Evolutionary conservation across 768 basidiomycete genomes (phyloP).

Genomic region (Pisolithus microcarpus): DNA sequence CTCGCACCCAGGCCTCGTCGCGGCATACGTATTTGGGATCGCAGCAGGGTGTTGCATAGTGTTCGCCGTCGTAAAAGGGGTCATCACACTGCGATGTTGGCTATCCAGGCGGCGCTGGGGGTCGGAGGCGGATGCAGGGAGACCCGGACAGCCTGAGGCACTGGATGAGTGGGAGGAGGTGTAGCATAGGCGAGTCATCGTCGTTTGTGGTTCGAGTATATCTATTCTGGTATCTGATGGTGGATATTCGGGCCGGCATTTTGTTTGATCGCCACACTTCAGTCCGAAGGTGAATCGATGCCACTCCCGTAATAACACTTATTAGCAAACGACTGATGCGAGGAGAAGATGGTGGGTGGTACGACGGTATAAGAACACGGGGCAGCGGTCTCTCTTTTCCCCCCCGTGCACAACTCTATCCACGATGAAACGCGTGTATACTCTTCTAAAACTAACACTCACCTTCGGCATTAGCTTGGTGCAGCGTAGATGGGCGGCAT

Average conservation of each 20-base stretch:
- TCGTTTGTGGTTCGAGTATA: no score
- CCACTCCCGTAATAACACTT: no score
- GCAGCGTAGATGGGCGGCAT: background rate
- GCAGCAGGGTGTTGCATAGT: constrained; percentile 42
- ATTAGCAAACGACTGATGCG: no score
- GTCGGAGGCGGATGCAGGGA: constrained; percentile 3
- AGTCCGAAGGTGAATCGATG: no score
- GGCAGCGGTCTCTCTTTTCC: background rate
- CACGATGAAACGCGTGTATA: background rate
- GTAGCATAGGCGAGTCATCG: background rate
- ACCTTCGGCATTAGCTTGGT: background rate
- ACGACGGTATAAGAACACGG: background rate
- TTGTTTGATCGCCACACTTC: no score
- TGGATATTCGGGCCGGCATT: no score
- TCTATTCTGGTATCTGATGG: no score
- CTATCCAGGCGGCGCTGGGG: constrained; percentile 15
- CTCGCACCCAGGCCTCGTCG: constrained; percentile 36
- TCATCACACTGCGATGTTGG: constrained; percentile 33
- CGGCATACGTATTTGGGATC: constrained; percentile 60
- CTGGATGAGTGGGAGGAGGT: constrained; percentile 44
- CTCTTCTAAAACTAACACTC: background rate
- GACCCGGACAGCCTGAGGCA: constrained; percentile 13
- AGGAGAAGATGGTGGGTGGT: no score
- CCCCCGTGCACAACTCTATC: background rate
- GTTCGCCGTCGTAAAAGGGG: constrained; percentile 41